Evolutionary conservation across 2,329 filamentous ascomycete genomes (phyloP), one percentile per base, ranked within the genome.

Genomic region (Colletotrichum acutatum): DNA sequence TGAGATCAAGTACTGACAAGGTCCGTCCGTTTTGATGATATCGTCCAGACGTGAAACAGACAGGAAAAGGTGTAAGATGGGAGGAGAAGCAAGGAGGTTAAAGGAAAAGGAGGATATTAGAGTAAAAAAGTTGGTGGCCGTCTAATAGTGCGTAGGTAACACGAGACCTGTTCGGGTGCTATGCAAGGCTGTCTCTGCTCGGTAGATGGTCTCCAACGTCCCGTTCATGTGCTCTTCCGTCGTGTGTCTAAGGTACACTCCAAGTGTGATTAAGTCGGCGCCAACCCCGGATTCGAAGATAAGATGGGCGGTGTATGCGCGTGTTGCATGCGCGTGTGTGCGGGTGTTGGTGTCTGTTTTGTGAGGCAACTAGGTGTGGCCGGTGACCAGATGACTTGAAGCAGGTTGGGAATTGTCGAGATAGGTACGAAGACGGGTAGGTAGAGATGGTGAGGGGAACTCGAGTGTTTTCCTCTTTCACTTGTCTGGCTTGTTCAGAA

Each of bases 271-370:
- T 61, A 70, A 49, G 60, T 66, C 49, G 54, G 66, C 71, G 71
- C 71, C 71, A 73, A 71, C 71, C 71, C 71, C 60, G 66, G 60
- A 66, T 66, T 71, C 49, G 56, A 64, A 61, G 11, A 37, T 24
- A 63, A 11, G 28, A 22, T 32, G 46, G 30, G 52, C 34, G 19
- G 61, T 19, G 14, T 54, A 14, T 19, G 59, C 8, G 57, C 42
- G 61, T 53, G 46, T 34, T 19, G 16, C 37, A 42, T 42, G 37
- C 19, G 37, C 37, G 32, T 5, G 32, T 34, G 32, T 34, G 30
- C 30, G 37, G 37, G 16, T 42, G 37, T 19, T 42, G 37, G n/a
- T 53, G 46, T 22, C 7, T 22, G 22, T 28, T 56, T 24, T 56
- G 37, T 56, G 26, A 56, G 53, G 53, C 53, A 56, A 22, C 32